Percentiles rank a stretch among this genome's conserved stretches.
These are phyloP conservation scores for Salvia splendens DNA, from an alignment of 257 asterid species.

Conservation along the genomic window DNA sequence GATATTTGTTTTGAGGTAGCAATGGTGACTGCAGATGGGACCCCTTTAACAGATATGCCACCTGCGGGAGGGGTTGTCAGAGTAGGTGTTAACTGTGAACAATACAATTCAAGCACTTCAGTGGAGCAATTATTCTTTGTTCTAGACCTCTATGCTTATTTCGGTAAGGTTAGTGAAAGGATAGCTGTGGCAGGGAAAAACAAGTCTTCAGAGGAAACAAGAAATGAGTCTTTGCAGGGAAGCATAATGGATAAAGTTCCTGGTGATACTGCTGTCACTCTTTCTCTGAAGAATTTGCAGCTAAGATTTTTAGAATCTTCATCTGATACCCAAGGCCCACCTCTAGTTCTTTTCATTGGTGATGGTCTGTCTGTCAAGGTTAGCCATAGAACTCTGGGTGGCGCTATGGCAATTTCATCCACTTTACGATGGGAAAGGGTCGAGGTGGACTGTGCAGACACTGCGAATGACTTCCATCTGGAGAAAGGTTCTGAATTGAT, in stretches of 20 bases:
- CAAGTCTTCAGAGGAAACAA: conserved; percentile 42
- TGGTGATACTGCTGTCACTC: conserved; percentile 78
- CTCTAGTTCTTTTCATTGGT: conserved; percentile 81
- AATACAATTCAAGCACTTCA: conserved; percentile 77
- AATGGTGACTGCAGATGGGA: conserved; percentile 98
- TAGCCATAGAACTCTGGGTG: conserved; percentile 86
- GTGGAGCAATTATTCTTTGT: conserved; percentile 90
- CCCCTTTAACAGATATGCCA: conserved; percentile 74
- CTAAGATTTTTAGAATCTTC: conserved; percentile 81
- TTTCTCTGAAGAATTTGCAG: conserved; percentile 66
- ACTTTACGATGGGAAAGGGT: conserved; percentile 79
- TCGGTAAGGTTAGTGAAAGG: conserved; percentile 77
- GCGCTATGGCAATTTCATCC: conserved; percentile 91
- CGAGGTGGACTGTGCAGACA: conserved; percentile 77
- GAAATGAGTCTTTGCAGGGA: conserved; percentile 53
- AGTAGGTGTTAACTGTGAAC: conserved; percentile 86
- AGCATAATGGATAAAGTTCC: conserved; percentile 64
- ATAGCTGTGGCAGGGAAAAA: conserved; percentile 60
- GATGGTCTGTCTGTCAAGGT: conserved; percentile 68
- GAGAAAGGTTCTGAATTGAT: conserved; percentile 41
- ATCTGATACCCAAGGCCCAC: conserved; percentile 48
- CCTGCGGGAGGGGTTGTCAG: conserved; percentile 96
- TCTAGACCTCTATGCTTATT: conserved; percentile 75
- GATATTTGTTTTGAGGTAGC: conserved; percentile 78
- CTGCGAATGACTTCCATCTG: conserved; percentile 42